phyloP scores from a whole-genome alignment of 345 rosid genomes.

The Aquilaria malaccensis region DNA sequence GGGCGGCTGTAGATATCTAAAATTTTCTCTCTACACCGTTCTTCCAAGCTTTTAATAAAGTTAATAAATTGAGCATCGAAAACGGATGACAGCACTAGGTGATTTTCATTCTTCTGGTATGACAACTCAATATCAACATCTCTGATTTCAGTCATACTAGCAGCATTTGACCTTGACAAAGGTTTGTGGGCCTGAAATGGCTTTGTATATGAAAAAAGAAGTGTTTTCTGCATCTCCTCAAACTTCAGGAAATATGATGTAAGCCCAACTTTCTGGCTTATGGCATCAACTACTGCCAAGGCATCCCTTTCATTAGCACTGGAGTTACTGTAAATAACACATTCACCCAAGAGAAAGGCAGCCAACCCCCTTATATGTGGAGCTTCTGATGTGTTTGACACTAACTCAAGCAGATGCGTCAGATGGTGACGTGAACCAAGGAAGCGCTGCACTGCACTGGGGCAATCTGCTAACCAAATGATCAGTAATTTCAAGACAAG shows the following conservation, averaged over 20 bases:
- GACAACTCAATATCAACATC: constrained; percentile 46
- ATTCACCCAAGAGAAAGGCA: constrained; percentile 80
- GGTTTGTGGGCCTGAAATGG: constrained; percentile 46
- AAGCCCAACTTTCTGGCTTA: constrained; percentile 88
- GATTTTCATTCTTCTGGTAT: constrained; percentile 55
- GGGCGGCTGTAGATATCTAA: constrained; percentile 57
- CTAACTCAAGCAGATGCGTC: constrained; percentile 73
- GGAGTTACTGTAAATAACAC: constrained; percentile 68
- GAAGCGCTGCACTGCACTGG: constrained; percentile 81
- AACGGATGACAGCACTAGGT: constrained; percentile 55
- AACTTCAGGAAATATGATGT: constrained; percentile 72
- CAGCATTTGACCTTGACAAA: constrained; percentile 71
- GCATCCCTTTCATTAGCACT: constrained; percentile 74
- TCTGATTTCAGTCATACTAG: constrained; percentile 76
- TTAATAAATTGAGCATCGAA: constrained; percentile 42
- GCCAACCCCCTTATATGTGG: constrained; percentile 71
- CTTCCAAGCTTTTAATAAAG: constrained; percentile 45
- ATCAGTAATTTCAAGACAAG: constrained; percentile 83
- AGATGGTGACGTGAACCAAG: constrained; percentile 82
- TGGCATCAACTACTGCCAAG: constrained; percentile 65
- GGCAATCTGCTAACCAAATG: constrained; percentile 80
- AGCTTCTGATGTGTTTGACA: constrained; percentile 60
- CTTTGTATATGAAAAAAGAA: constrained; percentile 52
- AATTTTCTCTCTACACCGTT: constrained; percentile 42
- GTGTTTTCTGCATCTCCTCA: constrained; percentile 85